Conservation (phyloP, 805 yeast species). For the Nakazawaea ernobii region DNA sequence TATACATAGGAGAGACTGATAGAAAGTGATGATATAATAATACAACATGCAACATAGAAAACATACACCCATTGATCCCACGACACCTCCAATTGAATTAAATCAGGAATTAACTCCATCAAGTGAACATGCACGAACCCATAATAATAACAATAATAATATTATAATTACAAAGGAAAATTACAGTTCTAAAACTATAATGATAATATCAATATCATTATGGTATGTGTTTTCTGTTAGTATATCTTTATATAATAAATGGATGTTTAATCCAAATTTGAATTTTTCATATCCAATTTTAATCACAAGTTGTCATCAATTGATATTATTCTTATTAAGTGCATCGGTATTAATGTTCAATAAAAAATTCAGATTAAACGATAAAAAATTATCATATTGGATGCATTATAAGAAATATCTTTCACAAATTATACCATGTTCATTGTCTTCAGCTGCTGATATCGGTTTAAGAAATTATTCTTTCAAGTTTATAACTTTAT, state of each 20-base stretch:
- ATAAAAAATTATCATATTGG: constrained; percentile 17
- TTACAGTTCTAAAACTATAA: background rate
- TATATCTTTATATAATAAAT: constrained; percentile 81
- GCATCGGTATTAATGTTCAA: constrained; percentile 34
- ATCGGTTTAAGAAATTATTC: constrained; percentile 90
- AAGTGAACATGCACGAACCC: too few relatives aligned
- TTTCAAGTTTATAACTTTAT: constrained; percentile 69
- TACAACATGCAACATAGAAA: too few relatives aligned
- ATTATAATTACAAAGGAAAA: too few relatives aligned
- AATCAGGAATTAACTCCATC: too few relatives aligned
- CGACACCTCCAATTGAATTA: too few relatives aligned
- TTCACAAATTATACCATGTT: constrained; percentile 70
- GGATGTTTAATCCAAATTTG: constrained; percentile 90
- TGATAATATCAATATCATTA: constrained; percentile 20
- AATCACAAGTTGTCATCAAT: constrained; percentile 81
- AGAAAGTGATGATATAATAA: too few relatives aligned
- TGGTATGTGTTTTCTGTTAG: constrained; percentile 72
- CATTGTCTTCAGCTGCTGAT: constrained; percentile 86
- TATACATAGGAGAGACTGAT: too few relatives aligned
- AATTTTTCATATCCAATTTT: constrained; percentile 80
- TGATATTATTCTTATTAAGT: constrained; percentile 55
- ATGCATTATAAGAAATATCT: constrained; percentile 36
- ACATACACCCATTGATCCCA: too few relatives aligned
- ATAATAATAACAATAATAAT: background rate
- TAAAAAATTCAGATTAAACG: constrained; percentile 43